Evolutionary conservation across 2,329 filamentous ascomycete species (phyloP).

Genomic region (Chrysoporthe puriensis): DNA sequence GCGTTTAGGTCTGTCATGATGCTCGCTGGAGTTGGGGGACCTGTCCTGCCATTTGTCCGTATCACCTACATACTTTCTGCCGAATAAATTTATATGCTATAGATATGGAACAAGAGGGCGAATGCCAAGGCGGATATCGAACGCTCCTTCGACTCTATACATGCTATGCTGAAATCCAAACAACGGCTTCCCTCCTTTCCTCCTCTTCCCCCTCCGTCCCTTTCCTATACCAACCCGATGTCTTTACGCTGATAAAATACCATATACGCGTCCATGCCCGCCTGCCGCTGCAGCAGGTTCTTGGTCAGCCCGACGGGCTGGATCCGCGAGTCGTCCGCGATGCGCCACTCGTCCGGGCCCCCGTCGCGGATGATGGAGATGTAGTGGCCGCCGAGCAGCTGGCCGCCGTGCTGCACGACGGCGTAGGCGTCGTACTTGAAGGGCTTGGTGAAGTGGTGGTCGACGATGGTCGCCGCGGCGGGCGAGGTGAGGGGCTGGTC

Average conservation of each 20-base stretch:
- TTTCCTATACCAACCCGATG: constrained; percentile 17
- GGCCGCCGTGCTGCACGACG: constrained; percentile 77
- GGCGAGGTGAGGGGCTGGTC: constrained; percentile 32
- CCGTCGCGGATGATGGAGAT: constrained; percentile 69
- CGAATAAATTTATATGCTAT: neutral
- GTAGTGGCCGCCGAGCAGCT: constrained; percentile 78
- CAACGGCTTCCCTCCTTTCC: too few species aligned
- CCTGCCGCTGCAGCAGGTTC: constrained; percentile 40
- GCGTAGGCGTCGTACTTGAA: constrained; percentile 86
- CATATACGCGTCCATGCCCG: constrained; percentile 49
- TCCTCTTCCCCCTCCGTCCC: neutral
- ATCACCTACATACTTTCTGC: neutral
- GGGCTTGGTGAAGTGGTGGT: constrained; percentile 53
- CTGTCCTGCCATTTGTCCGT: neutral
- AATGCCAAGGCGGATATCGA: neutral
- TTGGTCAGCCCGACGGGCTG: constrained; percentile 48
- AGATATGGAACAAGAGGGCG: constrained; percentile 4
- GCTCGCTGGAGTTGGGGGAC: neutral
- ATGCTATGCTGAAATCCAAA: constrained; percentile 4
- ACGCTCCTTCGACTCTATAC: neutral
- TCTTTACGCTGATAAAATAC: constrained; percentile 44
- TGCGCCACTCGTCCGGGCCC: constrained; percentile 48
- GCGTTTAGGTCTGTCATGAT: neutral
- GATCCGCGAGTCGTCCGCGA: constrained; percentile 52
- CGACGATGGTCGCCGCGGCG: constrained; percentile 36